Conservation (phyloP, 2,329 filamentous ascomycete genomes). For the Scolecobasidium constrictum region DNA sequence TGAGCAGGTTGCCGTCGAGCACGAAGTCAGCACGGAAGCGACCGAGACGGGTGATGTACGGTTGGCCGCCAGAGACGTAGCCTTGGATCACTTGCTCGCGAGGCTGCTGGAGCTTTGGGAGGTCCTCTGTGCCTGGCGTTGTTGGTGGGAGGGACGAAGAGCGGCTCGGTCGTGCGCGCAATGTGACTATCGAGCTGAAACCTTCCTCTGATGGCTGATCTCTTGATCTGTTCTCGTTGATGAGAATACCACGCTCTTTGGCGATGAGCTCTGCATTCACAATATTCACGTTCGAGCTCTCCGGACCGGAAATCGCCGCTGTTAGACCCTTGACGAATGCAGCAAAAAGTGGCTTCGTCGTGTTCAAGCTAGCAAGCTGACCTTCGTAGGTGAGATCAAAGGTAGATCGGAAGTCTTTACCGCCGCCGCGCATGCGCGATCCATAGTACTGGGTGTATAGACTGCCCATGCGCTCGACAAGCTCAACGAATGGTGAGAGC, state of each 20-base stretch:
- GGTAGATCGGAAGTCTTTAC: slow-evolving; percentile 44
- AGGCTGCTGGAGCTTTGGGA: slow-evolving; percentile 12
- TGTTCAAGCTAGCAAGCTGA: slow-evolving; percentile 57
- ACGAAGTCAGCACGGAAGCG: slow-evolving; percentile 64
- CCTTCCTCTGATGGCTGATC: slow-evolving; percentile 48
- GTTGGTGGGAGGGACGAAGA: slow-evolving; percentile 21
- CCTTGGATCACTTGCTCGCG: slow-evolving; percentile 50
- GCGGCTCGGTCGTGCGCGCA: slow-evolving; percentile 43
- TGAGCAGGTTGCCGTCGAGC: slow-evolving; percentile 63
- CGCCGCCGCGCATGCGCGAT: slow-evolving; percentile 17
- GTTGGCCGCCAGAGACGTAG: slow-evolving; percentile 51
- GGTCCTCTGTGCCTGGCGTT: slow-evolving; percentile 7
- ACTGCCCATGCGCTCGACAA: slow-evolving; percentile 70
- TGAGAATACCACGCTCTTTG: slow-evolving; percentile 64
- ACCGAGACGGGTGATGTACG: slow-evolving; percentile 63
- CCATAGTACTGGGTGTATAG: slow-evolving; percentile 70
- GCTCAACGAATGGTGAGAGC: slow-evolving; percentile 62
- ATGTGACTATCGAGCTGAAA: slow-evolving; percentile 61
- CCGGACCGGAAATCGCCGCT: slow-evolving; percentile 54
- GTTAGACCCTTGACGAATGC: slow-evolving; percentile 69
- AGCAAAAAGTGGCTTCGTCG: slow-evolving; percentile 69
- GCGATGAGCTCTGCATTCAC: slow-evolving; percentile 70
- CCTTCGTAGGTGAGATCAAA: slow-evolving; percentile 74
- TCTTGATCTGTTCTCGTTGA: slow-evolving; percentile 61
- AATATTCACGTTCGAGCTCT: slow-evolving; percentile 61